phyloP scores from a whole-genome alignment of 2,329 filamentous ascomycete species.

The Anthostomella pinea region DNA sequence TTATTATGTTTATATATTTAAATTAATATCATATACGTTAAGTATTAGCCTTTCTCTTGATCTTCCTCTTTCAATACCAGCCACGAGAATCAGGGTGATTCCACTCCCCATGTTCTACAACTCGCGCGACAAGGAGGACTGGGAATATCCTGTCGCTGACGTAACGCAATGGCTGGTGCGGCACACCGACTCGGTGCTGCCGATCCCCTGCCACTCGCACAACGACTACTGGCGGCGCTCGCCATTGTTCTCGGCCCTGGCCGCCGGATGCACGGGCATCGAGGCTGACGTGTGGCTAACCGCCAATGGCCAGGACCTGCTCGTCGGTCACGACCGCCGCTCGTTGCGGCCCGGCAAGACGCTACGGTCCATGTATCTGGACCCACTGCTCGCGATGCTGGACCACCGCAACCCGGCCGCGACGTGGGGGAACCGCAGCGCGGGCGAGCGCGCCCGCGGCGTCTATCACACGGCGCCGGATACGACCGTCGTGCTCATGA shows the following conservation, averaged over 20 bases:
- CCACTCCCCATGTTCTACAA: no score
- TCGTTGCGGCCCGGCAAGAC: constrained; percentile 52
- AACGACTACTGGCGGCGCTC: constrained; percentile 65
- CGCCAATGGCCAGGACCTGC: constrained; percentile 48
- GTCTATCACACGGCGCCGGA: no score
- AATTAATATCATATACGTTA: no score
- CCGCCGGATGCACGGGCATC: constrained; percentile 55
- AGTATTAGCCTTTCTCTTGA: no score
- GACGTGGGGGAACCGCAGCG: constrained; percentile 39
- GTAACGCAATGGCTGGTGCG: no score
- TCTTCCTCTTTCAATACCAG: no score
- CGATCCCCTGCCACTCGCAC: constrained; percentile 62
- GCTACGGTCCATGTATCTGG: constrained; percentile 58
- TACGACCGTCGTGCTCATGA: constrained; percentile 53
- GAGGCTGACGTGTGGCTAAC: constrained; percentile 67
- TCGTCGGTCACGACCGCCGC: constrained; percentile 58
- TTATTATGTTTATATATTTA: no score
- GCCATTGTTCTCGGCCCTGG: constrained; percentile 58
- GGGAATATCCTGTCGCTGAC: no score
- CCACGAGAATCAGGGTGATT: no score
- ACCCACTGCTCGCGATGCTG: constrained; percentile 59
- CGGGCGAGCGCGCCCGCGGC: no score
- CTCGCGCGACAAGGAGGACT: no score
- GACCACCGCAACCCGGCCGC: constrained; percentile 45
- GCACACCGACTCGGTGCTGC: no score